These are phyloP conservation scores for Cyberlindnera galapagoensis DNA, from an alignment of 805 yeast species.

Conservation along the genomic window DNA sequence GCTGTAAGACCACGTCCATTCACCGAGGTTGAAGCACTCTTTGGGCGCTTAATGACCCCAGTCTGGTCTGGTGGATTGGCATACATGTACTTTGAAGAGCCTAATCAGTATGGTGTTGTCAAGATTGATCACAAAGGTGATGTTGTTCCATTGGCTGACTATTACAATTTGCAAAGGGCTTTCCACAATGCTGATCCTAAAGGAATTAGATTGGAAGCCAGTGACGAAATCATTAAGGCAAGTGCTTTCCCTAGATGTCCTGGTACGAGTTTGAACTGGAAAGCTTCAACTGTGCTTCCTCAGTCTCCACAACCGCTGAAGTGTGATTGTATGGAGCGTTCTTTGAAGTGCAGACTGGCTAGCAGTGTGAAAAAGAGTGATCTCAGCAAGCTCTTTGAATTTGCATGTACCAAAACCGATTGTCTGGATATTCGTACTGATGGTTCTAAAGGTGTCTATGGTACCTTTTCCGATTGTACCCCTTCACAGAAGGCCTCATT, in stretches of 20 bases:
- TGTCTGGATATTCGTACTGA: constrained; percentile 56
- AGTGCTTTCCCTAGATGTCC: constrained; percentile 45
- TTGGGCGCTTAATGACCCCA: constrained; percentile 60
- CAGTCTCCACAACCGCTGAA: constrained; percentile 57
- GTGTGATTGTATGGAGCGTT: constrained; percentile 54
- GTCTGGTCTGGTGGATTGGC: constrained; percentile 87
- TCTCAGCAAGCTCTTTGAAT: constrained; percentile 50
- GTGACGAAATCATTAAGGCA: constrained; percentile 18
- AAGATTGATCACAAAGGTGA: constrained; percentile 31
- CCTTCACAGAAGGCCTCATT: constrained; percentile 56
- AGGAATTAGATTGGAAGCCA: constrained; percentile 28
- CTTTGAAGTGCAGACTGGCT: constrained; percentile 50
- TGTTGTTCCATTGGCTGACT: constrained; percentile 55
- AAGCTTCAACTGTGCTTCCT: constrained; percentile 54
- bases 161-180: constrained; percentile 46
- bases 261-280: constrained; percentile 45
- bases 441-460: constrained; percentile 56
- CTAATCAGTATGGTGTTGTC: constrained; percentile 69
- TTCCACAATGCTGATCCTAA: constrained; percentile 43
- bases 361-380: constrained; percentile 39
- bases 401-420: constrained; percentile 48
- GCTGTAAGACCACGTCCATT: constrained; percentile 59
- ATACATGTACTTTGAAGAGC: constrained; percentile 78
- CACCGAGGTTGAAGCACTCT: constrained; percentile 62
- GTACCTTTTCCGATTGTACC: constrained; percentile 62